Conservation (phyloP, 2,329 filamentous ascomycete genomes). For the Colletotrichum brevisporum region DNA sequence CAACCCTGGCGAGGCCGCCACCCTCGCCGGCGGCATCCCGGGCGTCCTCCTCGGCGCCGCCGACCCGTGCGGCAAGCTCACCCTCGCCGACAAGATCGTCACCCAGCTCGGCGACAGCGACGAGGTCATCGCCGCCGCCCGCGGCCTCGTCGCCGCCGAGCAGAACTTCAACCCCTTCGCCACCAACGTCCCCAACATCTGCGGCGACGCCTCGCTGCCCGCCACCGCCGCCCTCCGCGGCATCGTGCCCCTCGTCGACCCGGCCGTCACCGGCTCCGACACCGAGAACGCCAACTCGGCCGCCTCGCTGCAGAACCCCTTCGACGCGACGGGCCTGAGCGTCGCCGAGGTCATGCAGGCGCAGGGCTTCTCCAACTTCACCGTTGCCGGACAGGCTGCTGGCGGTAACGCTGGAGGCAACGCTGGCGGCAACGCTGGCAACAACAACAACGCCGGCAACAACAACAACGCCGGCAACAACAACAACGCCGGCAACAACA, state of each 20-base stretch:
- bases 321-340: slow-evolving; percentile 72
- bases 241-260: slow-evolving; percentile 77
- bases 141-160: slow-evolving; percentile 75
- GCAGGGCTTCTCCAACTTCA: slow-evolving; percentile 76
- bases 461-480: slow-evolving; percentile 28
- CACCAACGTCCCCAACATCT: slow-evolving; percentile 72
- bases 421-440: slow-evolving; percentile 29
- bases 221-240: slow-evolving; percentile 73
- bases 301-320: slow-evolving; percentile 65
- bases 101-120: slow-evolving; percentile 70
- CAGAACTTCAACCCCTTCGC: slow-evolving; percentile 81
- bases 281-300: slow-evolving; percentile 72
- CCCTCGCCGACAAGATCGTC: slow-evolving; percentile 75
- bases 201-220: slow-evolving; percentile 74
- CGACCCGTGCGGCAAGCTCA: slow-evolving; percentile 77
- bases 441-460: slow-evolving; percentile 29
- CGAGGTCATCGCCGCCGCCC: slow-evolving; percentile 73
- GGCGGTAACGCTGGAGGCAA: slow-evolving; percentile 47
- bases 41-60: slow-evolving; percentile 74
- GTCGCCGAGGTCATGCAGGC: slow-evolving; percentile 75
- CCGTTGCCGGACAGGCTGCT: slow-evolving; percentile 55
- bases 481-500: slow-evolving; percentile 21
- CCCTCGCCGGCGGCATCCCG: slow-evolving; percentile 74
- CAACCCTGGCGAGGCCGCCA: slow-evolving; percentile 71
- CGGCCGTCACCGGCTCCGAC: slow-evolving; percentile 69